Base-by-base conservation (phyloP, 768 basidiomycete species). In the Termitomyces sp. region DNA sequence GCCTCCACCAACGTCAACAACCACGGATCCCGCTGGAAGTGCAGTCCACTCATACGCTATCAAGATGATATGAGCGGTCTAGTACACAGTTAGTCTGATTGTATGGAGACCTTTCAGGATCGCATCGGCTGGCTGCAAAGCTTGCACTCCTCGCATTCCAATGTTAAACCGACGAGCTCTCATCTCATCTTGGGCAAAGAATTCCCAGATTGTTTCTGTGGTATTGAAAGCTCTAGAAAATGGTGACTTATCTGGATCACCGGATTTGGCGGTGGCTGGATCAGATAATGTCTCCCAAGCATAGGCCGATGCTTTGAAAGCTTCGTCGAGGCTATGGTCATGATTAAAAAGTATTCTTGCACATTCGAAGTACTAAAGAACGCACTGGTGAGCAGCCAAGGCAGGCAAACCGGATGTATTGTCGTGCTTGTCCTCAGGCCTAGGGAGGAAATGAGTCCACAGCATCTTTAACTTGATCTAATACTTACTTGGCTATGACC, bases 1-100 rank as follows among this genome's bases (percentile, higher is more conserved):
- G 32, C 73, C 73, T 10, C 75, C 76, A 8, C 77, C 78, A 12
- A 79, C 73, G 43, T 75, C 74, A n/a, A 75, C 72, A 43, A 75
- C 49, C 15, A 68, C 40, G 20, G 62, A 64, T 40, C 51, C 59
- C 12, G 51, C 56, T 15, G 57, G 37, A 43, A 64, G 51, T 11
- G 29, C 43, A 4, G 14, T 49, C 63, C 63, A 64, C 3, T 61
- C 60, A 54, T 61, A 64, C 1, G 63, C 63, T 64, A 10, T 53
- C 10, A 9, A 43, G 3, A n/a, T 29, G 17, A 43, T 3, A 38
- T 48, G 31, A 55, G 34, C 38, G 32, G 37, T 20, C 11, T 47
- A 14, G 1, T 17, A 11, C 9, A 25, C 4, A 25, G 50, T 15
- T 2, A 42, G 2, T 9, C 31, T 34, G 31, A 34, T 20, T 11